Base-by-base conservation (phyloP, 73 alveolate genomes). In the Durusdinium trenchii region DNA sequence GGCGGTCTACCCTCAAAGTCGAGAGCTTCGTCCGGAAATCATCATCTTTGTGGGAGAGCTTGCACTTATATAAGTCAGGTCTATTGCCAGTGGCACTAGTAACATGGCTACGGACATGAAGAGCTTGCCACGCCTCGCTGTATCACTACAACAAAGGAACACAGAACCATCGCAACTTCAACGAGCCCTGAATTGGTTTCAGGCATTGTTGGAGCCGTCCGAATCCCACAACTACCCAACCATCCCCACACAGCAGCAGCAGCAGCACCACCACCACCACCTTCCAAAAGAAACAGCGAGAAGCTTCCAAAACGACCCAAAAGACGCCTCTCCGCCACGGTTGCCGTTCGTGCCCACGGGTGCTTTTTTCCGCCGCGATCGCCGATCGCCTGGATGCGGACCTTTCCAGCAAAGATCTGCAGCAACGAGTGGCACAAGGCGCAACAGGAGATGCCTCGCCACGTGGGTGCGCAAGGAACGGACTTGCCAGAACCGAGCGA, bases 361-460 rank as follows among this genome's bases (percentile, higher is more conserved):
- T 57, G 69, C 69, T 16, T 6, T 73, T 73, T 30, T 14, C 86
- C 61, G 14, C 40, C 30, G 86, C 60, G 3, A 26, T 60, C 18
- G 73, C 73, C 30, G 73, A 26, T 45, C 82, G 57, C 96, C 96
- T 90, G 87, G 54, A 90, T 90, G 32, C 96, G 86, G 43, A 90
- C 86, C 47, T 75, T 51, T 2, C 96, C 96, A 3, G 96, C 96
- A 61, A 90, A 90, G 86, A 90, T 62, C 86, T 90, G 96, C 73
- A 90, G 75, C 71, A 90, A 73, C 51, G 96, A 86, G 79, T 90
- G 96, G 73, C 96, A 90, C 86, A 90, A 40, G 51, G 96, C 46
- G 96, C 96, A 90, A 86, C 86, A 45, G 26, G 87, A 48, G 38
- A 90, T 75, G 96, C 96, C 93, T 82, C 36, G n/a, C n/a, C n/a